Base-by-base conservation (phyloP, 768 basidiomycete species). In the Trametes coccinea region DNA sequence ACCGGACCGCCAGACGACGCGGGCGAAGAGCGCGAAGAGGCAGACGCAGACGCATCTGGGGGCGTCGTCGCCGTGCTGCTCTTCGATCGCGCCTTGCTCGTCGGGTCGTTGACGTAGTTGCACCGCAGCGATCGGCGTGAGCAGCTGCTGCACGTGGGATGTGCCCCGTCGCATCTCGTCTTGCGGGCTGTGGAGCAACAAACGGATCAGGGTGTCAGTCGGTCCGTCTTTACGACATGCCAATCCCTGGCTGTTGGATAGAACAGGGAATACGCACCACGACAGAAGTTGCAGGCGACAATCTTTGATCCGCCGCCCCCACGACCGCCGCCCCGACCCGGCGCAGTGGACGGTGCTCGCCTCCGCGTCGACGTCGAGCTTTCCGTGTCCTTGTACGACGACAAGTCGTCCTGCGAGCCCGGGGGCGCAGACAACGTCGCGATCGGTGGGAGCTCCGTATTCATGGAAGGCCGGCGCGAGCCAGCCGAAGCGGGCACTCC, bases 111-210 rank as follows among this genome's bases (percentile, higher is more conserved):
- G 44, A 88, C 87, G 75, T 93, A 93, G 72, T 86, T 89, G 78
- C 92, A 93, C 46, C 82, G 79, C 71, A 93, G 79, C 45, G 83
- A 82, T 66, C 92, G 80, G 62, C 89, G 88, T 61, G 87, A 84
- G 73, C 92, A 93, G 74, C 90, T 92, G 56, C 88, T 85, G 72
- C 92, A 93, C 30, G 87, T 82, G 33, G 92, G 92, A 69, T 90
- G 90, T n/a, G 81, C 88, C 43, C 92, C 92, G 72, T 93, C 92
- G 67, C 92, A 93, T 72, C 91, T 88, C 17, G 92, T 93, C 78
- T 93, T 93, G 61, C 92, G 92, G 39, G 91, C 92, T 92, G 56
- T 37, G 59, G 31, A 61, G 53, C 60, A 52, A 47, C n/a, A 60
- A 52, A 47, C n/a, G 34, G 47, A 13, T 31, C 53, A 27, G 30